Conservation (phyloP, 257 asterid genomes). For the Ehretia macrophylla region DNA sequence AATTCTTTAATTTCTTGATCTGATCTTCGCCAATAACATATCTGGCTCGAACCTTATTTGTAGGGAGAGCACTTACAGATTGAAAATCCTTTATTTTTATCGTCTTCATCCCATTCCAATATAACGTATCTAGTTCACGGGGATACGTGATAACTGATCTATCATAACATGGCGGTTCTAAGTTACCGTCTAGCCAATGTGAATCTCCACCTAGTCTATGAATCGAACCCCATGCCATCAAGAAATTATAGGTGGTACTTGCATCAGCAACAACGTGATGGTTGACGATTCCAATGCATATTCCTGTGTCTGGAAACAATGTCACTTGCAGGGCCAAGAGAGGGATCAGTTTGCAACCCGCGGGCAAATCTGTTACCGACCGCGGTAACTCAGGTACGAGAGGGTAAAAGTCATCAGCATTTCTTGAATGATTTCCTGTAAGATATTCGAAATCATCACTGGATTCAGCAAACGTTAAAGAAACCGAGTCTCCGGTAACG, state of each 20-base stretch:
- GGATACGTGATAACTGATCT: slow-evolving; percentile 36
- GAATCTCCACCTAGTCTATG: slow-evolving; percentile 5
- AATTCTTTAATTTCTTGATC: slow-evolving; percentile 11
- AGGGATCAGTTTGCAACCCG: slow-evolving; percentile 9
- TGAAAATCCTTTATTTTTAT: no score
- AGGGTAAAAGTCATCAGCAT: slow-evolving; percentile 31
- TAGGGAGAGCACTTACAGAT: neutral
- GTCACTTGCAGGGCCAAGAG: slow-evolving; percentile 46
- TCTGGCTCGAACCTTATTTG: slow-evolving; percentile 10
- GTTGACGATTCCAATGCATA: slow-evolving; percentile 37
- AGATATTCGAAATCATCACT: slow-evolving; percentile 25
- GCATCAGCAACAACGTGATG: slow-evolving; percentile 44
- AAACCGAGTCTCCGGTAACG: slow-evolving; percentile 32
- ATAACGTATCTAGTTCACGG: slow-evolving; percentile 15
- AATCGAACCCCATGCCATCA: slow-evolving; percentile 34
- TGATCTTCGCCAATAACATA: slow-evolving; percentile 6
- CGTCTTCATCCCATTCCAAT: slow-evolving; percentile 17
- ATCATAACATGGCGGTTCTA: slow-evolving; percentile 30
- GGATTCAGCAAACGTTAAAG: slow-evolving; percentile 23
- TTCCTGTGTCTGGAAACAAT: slow-evolving; percentile 31
- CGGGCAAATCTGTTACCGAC: slow-evolving; percentile 4
- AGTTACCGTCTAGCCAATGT: neutral
- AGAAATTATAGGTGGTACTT: slow-evolving; percentile 24
- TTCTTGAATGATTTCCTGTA: slow-evolving; percentile 21
- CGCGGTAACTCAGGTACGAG: slow-evolving; percentile 31